Conservation (phyloP, 257 asterid genomes). For the Solanum appendiculatum region DNA sequence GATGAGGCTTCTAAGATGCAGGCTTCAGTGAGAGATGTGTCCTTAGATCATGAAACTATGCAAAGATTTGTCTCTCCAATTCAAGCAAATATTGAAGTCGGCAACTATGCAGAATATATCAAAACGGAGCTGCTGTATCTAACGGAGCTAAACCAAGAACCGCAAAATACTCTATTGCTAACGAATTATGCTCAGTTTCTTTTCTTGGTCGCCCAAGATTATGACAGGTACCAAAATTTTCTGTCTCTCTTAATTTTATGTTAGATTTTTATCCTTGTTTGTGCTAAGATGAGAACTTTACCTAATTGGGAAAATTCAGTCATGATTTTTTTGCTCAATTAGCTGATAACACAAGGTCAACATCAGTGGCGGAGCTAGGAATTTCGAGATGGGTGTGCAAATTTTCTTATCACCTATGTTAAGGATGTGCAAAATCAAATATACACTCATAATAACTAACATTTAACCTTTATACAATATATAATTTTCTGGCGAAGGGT, state of each 20-base stretch:
- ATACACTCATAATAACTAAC: too few species aligned
- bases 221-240: conserved; percentile 58
- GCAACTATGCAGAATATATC: conserved; percentile 31
- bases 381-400: too few species aligned
- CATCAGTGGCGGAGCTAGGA: too few species aligned
- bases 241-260: background rate
- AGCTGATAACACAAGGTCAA: background rate
- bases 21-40: conserved; percentile 25
- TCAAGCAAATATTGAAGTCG: conserved; percentile 47
- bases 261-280: background rate
- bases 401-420: too few species aligned
- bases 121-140: conserved; percentile 59
- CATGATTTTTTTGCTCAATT: conserved; percentile 1
- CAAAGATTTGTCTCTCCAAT: conserved; percentile 56
- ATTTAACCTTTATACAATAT: too few species aligned
- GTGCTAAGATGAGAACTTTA: background rate
- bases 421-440: too few species aligned
- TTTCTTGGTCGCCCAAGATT: conserved; percentile 58
- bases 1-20: conserved; percentile 61
- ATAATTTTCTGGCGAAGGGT: too few species aligned
- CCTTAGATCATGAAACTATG: conserved; percentile 59
- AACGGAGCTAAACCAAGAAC: conserved; percentile 47
- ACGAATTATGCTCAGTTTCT: conserved; percentile 93
- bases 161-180: conserved; percentile 63
- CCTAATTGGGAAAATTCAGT: background rate